Conservation (phyloP, 2,329 filamentous ascomycete genomes). For the Trichophyton benhamiae region DNA sequence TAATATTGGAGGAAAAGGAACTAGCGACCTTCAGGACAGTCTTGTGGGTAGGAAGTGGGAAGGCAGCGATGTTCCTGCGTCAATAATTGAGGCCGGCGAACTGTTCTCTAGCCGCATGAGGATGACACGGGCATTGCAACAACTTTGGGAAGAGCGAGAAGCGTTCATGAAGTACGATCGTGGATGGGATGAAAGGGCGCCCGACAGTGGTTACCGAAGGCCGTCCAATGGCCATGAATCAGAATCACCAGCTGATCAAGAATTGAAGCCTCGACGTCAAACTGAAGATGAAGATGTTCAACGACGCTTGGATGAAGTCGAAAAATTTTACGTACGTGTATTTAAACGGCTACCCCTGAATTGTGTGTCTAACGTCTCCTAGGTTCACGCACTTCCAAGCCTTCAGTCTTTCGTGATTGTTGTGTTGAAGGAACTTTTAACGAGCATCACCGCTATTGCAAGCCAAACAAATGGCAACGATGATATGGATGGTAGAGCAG, state of each 20-base stretch:
- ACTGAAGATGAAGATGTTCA: conserved; percentile 30
- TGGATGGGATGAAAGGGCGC: conserved; percentile 58
- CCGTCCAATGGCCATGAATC: conserved; percentile 14
- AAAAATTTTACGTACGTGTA: conserved; percentile 70
- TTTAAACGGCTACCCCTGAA: neutral
- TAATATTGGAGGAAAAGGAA: conserved; percentile 77
- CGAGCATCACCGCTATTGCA: conserved; percentile 71
- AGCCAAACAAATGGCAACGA: conserved; percentile 42
- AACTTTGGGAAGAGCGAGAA: conserved; percentile 90
- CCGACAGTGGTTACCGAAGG: conserved; percentile 26
- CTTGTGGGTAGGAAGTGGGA: conserved; percentile 72
- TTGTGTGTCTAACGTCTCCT: neutral
- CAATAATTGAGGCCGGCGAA: conserved; percentile 87
- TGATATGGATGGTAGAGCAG: conserved; percentile 30
- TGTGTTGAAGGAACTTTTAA: conserved; percentile 72
- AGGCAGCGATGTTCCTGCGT: conserved; percentile 78
- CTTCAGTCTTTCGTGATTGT: conserved; percentile 90
- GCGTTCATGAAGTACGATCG: conserved; percentile 83
- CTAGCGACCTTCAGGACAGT: conserved; percentile 50
- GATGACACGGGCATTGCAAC: conserved; percentile 80
- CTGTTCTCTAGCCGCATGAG: conserved; percentile 81
- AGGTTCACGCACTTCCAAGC: conserved; percentile 63
- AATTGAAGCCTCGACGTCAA: conserved; percentile 17
- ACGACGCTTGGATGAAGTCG: conserved; percentile 57
- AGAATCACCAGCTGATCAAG: conserved; percentile 2